Evolutionary conservation across 2,329 filamentous ascomycete genomes (phyloP), one percentile per base, ranked within the genome.

Genomic region (Diplocarpon mali): DNA sequence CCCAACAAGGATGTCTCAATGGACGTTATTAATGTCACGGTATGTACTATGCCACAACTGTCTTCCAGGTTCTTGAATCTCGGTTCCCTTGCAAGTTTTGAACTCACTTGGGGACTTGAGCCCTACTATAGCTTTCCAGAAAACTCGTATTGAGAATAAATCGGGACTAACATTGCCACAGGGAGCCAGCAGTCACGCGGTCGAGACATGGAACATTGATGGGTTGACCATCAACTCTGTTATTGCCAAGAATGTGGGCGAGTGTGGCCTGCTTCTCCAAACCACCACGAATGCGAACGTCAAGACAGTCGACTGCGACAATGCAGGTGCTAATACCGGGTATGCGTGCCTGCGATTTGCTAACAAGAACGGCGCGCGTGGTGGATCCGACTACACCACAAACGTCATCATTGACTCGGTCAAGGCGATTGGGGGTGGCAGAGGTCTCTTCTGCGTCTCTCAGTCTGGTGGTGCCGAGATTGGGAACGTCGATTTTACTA

Each of bases 121-220:
- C n/a, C n/a, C n/a, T n/a, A n/a, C n/a, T n/a, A n/a, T n/a, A n/a
- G n/a, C n/a, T n/a, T n/a, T n/a, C 20, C 20, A 24, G 20, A 7
- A 24, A 4, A 24, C 7, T 24, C 20, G 20, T 24, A 24, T 7
- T 4, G 4, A 7, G 7, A 24, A 24, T 3, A 24, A 4, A 24
- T 7, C 4, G 20, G 20, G 20, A 24, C 20, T 24, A 7, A 24
- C 20, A 4, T 24, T 7, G 3, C 20, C 20, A 24, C 3, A 24
- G 20, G 42, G 42, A 28, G 42, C 42, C 1, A 14, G 36, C 12
- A 44, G 42, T n/a, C 42, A 44, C n/a, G 42, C 42, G 17, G 36
- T 44, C 13, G 42, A 44, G 29, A 44, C 40, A 2, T 44, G 42
- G 42, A 44, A 44, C 7, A 44, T 44, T 15, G 36, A 44, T 15